Evolutionary conservation across 2,329 filamentous ascomycete genomes (phyloP).

Genomic region (Metarhizium sp.): DNA sequence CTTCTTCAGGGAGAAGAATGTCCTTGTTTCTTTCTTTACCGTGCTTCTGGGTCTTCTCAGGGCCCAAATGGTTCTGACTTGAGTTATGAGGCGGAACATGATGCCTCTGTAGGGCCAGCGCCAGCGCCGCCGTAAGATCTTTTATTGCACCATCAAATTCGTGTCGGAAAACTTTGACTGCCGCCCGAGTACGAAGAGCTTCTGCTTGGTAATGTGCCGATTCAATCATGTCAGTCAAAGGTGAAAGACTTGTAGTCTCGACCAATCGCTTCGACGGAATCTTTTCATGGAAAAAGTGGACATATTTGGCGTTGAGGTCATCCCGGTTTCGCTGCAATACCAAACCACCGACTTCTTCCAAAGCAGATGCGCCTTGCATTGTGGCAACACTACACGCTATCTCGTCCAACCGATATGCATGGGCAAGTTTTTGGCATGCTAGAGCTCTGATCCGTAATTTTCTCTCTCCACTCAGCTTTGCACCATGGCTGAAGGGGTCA

Average conservation of each 20-base stretch:
- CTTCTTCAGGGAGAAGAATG: conserved; percentile 27
- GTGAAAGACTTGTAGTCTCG: conserved; percentile 58
- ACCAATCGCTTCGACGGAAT: conserved; percentile 67
- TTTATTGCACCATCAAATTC: conserved; percentile 60
- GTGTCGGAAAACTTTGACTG: conserved; percentile 66
- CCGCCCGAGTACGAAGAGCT: conserved; percentile 61
- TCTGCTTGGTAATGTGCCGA: conserved; percentile 55
- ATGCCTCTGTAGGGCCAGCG: conserved; percentile 43
- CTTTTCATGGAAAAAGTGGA: conserved; percentile 91
- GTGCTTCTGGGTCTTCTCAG: not conserved
- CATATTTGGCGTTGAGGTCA: conserved; percentile 70
- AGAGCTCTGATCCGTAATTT: conserved; percentile 74
- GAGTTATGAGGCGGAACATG: conserved; percentile 42
- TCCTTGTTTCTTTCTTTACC: conserved; percentile 10
- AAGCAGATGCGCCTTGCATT: conserved; percentile 69
- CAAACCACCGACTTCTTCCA: conserved; percentile 66
- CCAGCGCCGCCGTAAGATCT: conserved; percentile 62
- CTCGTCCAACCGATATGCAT: conserved; percentile 73
- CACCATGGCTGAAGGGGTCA: conserved; percentile 31
- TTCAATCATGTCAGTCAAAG: conserved; percentile 58
- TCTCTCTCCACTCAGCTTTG: conserved; percentile 65
- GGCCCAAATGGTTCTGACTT: conserved; percentile 29
- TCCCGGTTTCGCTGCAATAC: conserved; percentile 62
- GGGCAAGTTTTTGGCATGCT: conserved; percentile 66
- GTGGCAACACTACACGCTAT: conserved; percentile 74